phyloP scores from a whole-genome alignment of 139 green algal genomes.

The Monoraphidium neglectum region DNA sequence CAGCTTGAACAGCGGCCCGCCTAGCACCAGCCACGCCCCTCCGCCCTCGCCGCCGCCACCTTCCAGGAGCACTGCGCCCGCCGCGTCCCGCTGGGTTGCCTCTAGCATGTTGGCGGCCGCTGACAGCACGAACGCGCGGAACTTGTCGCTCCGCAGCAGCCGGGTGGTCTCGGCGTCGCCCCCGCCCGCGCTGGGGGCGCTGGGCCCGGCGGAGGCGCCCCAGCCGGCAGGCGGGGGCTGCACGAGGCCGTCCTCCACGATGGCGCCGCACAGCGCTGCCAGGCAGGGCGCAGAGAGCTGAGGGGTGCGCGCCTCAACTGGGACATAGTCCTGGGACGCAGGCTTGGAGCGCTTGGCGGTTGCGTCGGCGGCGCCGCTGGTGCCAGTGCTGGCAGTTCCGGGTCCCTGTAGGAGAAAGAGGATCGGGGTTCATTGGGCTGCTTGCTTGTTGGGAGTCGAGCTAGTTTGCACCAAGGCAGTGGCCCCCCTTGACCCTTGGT shows the following conservation, averaged over 20 bases:
- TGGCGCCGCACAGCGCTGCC: conserved; percentile 30
- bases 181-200: not conserved
- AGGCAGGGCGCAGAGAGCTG: conserved; percentile 34
- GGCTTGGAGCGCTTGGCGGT: no score
- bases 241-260: conserved; percentile 36
- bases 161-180: conserved; percentile 13
- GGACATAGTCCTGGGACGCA: conserved; percentile 20
- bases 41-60: conserved; percentile 3
- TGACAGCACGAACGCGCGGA: conserved; percentile 44
- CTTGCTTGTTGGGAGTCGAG: no score
- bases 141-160: conserved; percentile 37
- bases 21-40: conserved; percentile 12
- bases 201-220: no score
- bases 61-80: not conserved
- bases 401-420: no score
- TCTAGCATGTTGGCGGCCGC: conserved; percentile 29
- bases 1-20: conserved; percentile 9
- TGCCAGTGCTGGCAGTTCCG: no score
- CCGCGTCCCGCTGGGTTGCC: conserved; percentile 2
- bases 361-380: not conserved
- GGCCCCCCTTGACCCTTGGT: not conserved
- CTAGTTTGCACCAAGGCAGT: no score
- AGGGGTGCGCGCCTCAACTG: conserved; percentile 25
- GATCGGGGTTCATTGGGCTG: no score
- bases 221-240: no score